These are phyloP conservation scores for Digitaria exilis DNA, from an alignment of 202 grass and related monocot genomes.

Conservation along the genomic window DNA sequence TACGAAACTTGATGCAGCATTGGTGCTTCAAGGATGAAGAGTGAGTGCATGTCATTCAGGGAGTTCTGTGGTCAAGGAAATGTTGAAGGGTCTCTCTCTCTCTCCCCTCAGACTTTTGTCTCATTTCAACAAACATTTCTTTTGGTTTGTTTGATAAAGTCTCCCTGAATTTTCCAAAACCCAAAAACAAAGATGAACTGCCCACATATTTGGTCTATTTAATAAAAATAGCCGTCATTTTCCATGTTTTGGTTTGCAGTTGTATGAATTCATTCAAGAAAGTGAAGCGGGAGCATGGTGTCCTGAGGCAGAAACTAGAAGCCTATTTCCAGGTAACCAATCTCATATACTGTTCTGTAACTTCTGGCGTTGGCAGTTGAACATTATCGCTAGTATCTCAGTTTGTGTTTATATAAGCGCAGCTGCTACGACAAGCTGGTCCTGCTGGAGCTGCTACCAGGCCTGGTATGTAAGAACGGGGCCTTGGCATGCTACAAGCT, in stretches of 20 bases:
- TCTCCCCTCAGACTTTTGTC: slow-evolving; percentile 3
- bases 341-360: neutral
- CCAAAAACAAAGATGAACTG: neutral
- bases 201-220: neutral
- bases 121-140: slow-evolving; percentile 8
- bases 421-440: slow-evolving; percentile 80
- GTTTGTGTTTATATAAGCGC: slow-evolving; percentile 30
- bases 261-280: slow-evolving; percentile 84
- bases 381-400: neutral
- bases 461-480: slow-evolving; percentile 47
- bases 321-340: slow-evolving; percentile 91
- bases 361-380: neutral
- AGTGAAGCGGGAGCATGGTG: slow-evolving; percentile 83
- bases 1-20: slow-evolving; percentile 71
- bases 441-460: slow-evolving; percentile 67
- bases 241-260: slow-evolving; percentile 57
- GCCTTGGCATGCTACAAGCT: neutral
- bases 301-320: slow-evolving; percentile 84
- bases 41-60: slow-evolving; percentile 78
- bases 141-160: neutral
- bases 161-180: neutral
- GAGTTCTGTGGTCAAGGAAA: slow-evolving; percentile 74
- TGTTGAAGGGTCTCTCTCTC: slow-evolving; percentile 72
- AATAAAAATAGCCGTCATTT: neutral
- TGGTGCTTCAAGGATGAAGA: slow-evolving; percentile 97